phyloP scores from a whole-genome alignment of 2,329 filamentous ascomycete genomes.

The Hypoxylon sp. region DNA sequence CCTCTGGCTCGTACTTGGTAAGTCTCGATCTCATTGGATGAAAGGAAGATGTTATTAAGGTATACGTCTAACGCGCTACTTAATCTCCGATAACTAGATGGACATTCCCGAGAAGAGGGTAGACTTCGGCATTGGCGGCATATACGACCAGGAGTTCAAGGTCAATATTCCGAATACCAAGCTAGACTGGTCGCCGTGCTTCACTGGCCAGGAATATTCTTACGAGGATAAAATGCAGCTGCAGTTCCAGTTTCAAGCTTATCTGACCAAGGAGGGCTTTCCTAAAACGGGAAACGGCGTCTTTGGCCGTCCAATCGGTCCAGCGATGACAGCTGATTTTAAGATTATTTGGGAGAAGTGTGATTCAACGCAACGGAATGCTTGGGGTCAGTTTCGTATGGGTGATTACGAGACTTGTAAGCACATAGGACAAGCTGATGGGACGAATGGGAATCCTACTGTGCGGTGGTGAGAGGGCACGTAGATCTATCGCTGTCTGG shows the following conservation, averaged over 20 bases:
- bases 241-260: slow-evolving; percentile 41
- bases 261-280: slow-evolving; percentile 37
- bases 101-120: slow-evolving; percentile 29
- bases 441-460: slow-evolving; percentile 28
- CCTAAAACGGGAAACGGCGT: slow-evolving; percentile 36
- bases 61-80: not conserved
- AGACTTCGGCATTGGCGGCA: slow-evolving; percentile 24
- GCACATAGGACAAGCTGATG: slow-evolving; percentile 19
- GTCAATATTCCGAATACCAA: slow-evolving; percentile 34
- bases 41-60: too few species aligned
- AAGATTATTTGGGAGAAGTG: slow-evolving; percentile 39
- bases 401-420: slow-evolving; percentile 39
- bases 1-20: slow-evolving; percentile 39
- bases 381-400: slow-evolving; percentile 41
- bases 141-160: slow-evolving; percentile 36
- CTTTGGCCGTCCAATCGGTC: slow-evolving; percentile 30
- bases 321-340: slow-evolving; percentile 35
- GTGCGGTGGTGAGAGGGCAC: slow-evolving; percentile 27
- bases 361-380: slow-evolving; percentile 28
- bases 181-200: slow-evolving; percentile 38
- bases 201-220: slow-evolving; percentile 38
- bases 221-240: slow-evolving; percentile 42
- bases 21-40: not conserved
- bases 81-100: slow-evolving; percentile 18
- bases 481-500: not conserved